phyloP scores from a whole-genome alignment of 2,329 filamentous ascomycete genomes.

The Chalara sp. region DNA sequence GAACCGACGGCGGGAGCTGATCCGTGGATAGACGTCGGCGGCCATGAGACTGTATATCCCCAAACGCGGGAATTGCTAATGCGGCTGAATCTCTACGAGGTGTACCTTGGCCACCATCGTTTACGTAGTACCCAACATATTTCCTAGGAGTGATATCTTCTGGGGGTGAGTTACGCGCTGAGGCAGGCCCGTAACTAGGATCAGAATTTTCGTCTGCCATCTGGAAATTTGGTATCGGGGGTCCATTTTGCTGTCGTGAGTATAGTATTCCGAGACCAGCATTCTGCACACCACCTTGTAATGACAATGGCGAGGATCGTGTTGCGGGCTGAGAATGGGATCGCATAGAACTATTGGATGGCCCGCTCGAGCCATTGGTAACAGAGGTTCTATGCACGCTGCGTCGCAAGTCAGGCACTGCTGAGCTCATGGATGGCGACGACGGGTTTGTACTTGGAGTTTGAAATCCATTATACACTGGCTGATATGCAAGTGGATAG shows the following conservation, averaged over 20 bases:
- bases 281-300: slow-evolving; percentile 30
- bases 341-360: slow-evolving; percentile 49
- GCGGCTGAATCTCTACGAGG: slow-evolving; percentile 14
- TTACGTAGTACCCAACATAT: slow-evolving; percentile 28
- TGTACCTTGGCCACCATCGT: slow-evolving; percentile 15
- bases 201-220: slow-evolving; percentile 42
- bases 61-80: slow-evolving; percentile 25
- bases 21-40: slow-evolving; percentile 25
- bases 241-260: slow-evolving; percentile 34
- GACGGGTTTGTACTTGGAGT: slow-evolving; percentile 49
- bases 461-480: slow-evolving; percentile 41
- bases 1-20: slow-evolving; percentile 26
- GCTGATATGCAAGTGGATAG: slow-evolving; percentile 37
- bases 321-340: slow-evolving; percentile 63
- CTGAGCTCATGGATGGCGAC: slow-evolving; percentile 41
- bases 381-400: slow-evolving; percentile 48
- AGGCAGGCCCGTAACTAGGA: slow-evolving; percentile 9
- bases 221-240: slow-evolving; percentile 45
- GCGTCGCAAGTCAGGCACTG: slow-evolving; percentile 47
- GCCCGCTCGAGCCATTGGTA: slow-evolving; percentile 41
- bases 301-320: slow-evolving; percentile 27
- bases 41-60: slow-evolving; percentile 16
- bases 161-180: slow-evolving; percentile 15
- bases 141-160: slow-evolving; percentile 23
- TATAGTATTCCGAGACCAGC: slow-evolving; percentile 28